Percentiles rank a stretch among this genome's conserved stretches.
phyloP scores from a whole-genome alignment of 805 yeast genomes.

The Candida piceae region DNA sequence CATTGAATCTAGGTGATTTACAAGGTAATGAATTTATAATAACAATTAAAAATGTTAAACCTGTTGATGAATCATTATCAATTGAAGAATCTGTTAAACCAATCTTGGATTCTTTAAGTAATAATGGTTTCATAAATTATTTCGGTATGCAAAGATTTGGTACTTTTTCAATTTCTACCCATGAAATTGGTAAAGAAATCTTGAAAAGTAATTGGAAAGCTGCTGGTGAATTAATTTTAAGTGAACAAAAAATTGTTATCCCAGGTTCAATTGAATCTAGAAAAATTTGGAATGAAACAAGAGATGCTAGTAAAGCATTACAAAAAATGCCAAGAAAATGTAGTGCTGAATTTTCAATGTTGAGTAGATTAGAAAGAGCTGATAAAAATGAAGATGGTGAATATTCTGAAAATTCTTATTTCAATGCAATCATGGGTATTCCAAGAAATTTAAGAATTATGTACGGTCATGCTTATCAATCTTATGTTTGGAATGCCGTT shows the following conservation, averaged over 20 bases:
- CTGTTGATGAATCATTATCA: conserved; percentile 28
- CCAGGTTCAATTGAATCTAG: conserved; percentile 85
- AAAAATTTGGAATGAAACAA: conserved; percentile 70
- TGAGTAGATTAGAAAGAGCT: conserved; percentile 54
- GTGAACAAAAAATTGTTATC: conserved; percentile 79
- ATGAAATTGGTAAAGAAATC: conserved; percentile 70
- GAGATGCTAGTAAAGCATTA: conserved; percentile 60
- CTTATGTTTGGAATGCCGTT: conserved; percentile 88
- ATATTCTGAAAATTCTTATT: conserved; percentile 52
- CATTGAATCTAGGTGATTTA: conserved; percentile 75
- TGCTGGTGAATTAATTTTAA: conserved; percentile 72
- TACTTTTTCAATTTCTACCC: conserved; percentile 90
- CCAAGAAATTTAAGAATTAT: conserved; percentile 89
- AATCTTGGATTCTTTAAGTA: conserved; percentile 53
- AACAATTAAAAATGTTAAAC: conserved; percentile 68
- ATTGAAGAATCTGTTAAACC: conserved; percentile 43
- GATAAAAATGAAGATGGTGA: conserved; percentile 41
- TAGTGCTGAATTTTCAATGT: conserved; percentile 74
- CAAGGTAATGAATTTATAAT: conserved; percentile 86
- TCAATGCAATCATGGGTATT: conserved; percentile 78
- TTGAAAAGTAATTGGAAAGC: conserved; percentile 70
- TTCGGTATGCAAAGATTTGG: conserved; percentile 99
- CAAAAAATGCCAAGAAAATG: conserved; percentile 82
- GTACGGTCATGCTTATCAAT: conserved; percentile 97
- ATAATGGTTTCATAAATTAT: conserved; percentile 83